Percentiles rank a stretch among this genome's conserved stretches.
Conservation (phyloP, 495 filamentous ascomycete species). For the Penicillium atrosanguineum region DNA sequence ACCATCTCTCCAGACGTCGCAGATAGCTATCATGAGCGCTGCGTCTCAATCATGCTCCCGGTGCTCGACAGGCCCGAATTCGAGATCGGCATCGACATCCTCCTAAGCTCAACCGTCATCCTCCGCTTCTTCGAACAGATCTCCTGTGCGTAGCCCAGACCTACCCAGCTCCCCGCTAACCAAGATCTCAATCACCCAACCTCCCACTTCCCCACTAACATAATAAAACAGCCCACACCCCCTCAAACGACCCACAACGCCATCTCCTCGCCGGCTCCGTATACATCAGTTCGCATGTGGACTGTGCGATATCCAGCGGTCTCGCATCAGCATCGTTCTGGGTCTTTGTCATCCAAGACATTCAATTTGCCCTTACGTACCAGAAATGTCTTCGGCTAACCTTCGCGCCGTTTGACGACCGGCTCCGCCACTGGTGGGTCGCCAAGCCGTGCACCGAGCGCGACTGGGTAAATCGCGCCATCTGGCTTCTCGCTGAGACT, state of each 20-base stretch:
- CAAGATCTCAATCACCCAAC: no score
- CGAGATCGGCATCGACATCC: slow-evolving; percentile 38
- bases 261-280: slow-evolving; percentile 44
- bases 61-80: slow-evolving; percentile 35
- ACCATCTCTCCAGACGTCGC: slow-evolving; percentile 31
- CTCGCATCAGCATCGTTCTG: slow-evolving; percentile 43
- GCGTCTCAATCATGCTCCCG: slow-evolving; percentile 41
- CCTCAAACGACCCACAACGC: slow-evolving; percentile 38
- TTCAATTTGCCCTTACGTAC: slow-evolving; percentile 39
- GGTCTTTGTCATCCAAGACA: slow-evolving; percentile 45
- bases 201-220: neutral
- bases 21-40: slow-evolving; percentile 44
- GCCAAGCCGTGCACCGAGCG: slow-evolving; percentile 30
- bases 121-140: slow-evolving; percentile 45
- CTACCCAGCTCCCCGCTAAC: neutral
- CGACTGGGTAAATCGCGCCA: slow-evolving; percentile 39
- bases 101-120: slow-evolving; percentile 41
- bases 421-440: slow-evolving; percentile 33
- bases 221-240: slow-evolving; percentile 25
- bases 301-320: slow-evolving; percentile 38
- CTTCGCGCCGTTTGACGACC: slow-evolving; percentile 36
- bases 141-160: slow-evolving; percentile 26
- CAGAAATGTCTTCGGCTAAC: slow-evolving; percentile 38
- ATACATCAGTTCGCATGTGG: slow-evolving; percentile 42
- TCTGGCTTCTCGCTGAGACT: slow-evolving; percentile 42